These are phyloP conservation scores for Septoria petroselini DNA, from an alignment of 2,329 filamentous ascomycete genomes.

Conservation along the genomic window DNA sequence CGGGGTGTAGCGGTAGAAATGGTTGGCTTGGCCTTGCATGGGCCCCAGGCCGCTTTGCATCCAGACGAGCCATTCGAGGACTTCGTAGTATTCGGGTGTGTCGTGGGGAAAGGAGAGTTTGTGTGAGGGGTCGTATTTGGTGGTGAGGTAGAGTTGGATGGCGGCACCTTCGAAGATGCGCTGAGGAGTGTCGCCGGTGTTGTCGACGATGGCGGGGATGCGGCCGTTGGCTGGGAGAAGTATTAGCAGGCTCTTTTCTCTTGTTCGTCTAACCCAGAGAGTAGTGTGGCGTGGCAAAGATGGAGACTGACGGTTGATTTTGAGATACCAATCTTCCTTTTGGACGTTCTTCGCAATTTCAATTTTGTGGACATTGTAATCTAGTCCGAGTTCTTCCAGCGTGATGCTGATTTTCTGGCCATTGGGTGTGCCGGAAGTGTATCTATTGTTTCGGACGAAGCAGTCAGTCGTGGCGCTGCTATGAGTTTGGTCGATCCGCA, in stretches of 20 bases:
- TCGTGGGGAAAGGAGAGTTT: constrained; percentile 36
- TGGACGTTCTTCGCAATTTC: constrained; percentile 46
- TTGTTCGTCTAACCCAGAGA: neutral
- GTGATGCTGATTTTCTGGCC: constrained; percentile 37
- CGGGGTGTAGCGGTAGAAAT: constrained; percentile 47
- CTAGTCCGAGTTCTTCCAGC: constrained; percentile 37
- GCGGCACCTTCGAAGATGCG: constrained; percentile 47
- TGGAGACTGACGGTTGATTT: constrained; percentile 42
- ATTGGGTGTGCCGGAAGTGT: constrained; percentile 37
- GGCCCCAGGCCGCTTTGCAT: constrained; percentile 38
- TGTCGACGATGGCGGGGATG: constrained; percentile 48
- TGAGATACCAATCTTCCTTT: constrained; percentile 47
- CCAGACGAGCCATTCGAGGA: constrained; percentile 48
- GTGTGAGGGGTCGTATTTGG: constrained; percentile 43
- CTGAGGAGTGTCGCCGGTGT: constrained; percentile 25
- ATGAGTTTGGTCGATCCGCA: too few relatives aligned
- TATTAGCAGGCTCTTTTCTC: neutral
- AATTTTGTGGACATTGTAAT: constrained; percentile 39
- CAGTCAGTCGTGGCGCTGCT: too few relatives aligned
- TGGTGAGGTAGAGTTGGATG: constrained; percentile 47
- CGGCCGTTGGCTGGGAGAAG: constrained; percentile 45
- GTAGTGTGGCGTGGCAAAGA: neutral
- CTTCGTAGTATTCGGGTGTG: constrained; percentile 44
- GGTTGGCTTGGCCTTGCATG: constrained; percentile 45
- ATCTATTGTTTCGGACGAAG: constrained; percentile 16